Conservation (phyloP, 306 rosid species). For the Cyamopsis tetragonoloba region DNA sequence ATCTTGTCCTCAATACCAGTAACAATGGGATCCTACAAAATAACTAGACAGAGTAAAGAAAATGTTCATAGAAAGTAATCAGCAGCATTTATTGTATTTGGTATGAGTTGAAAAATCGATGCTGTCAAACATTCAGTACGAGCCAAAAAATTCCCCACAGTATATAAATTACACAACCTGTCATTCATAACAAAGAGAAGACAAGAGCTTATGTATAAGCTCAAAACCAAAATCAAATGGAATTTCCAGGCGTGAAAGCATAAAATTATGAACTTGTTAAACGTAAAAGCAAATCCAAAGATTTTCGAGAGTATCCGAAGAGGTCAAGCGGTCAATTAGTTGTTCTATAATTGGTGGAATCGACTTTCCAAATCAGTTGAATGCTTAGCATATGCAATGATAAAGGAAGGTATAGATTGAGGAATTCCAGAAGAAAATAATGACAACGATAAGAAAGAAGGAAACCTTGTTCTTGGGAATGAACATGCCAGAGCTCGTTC, state of each 20-base stretch:
- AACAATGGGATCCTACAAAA: conserved; percentile 79
- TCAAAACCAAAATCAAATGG: not conserved
- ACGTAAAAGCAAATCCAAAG: not conserved
- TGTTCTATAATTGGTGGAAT: not conserved
- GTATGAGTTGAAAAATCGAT: not conserved
- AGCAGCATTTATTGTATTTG: not conserved
- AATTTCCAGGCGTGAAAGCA: not conserved
- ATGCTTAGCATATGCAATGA: not conserved
- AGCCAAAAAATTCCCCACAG: not conserved
- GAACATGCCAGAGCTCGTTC: conserved; percentile 97
- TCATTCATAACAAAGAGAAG: not conserved
- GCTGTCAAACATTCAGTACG: not conserved
- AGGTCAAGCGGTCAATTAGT: too few species aligned
- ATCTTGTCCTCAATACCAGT: conserved; percentile 93
- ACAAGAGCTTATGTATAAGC: not conserved
- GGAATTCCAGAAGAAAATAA: not conserved
- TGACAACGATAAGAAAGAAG: not conserved
- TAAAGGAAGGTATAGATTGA: not conserved
- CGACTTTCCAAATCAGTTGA: not conserved
- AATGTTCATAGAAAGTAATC: conserved; percentile 1
- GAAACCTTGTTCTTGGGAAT: conserved; percentile 77
- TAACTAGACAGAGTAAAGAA: conserved; percentile 19
- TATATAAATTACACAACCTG: conserved; percentile 3
- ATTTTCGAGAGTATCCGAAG: not conserved
- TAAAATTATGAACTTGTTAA: not conserved